Conservation (phyloP, 1,284 basidiomycete genomes). For the Acaromyces ingoldii region DNA sequence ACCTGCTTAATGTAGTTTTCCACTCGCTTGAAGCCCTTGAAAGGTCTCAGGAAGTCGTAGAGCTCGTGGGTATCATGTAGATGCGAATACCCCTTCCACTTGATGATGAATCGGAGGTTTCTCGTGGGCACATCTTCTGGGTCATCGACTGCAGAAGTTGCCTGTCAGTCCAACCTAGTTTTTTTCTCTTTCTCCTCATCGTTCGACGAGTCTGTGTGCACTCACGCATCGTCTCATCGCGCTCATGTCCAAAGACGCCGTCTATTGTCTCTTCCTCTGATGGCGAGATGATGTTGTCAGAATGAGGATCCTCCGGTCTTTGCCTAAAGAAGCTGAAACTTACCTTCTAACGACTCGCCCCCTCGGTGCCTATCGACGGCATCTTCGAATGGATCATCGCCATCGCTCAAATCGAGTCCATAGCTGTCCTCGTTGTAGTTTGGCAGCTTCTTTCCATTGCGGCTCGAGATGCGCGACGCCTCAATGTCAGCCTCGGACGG, state of each 20-base stretch:
- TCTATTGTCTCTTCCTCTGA: constrained; percentile 52
- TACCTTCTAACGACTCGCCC: neutral
- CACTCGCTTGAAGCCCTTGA: constrained; percentile 89
- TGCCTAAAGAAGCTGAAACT: no score
- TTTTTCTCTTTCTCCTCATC: neutral
- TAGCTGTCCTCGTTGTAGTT: constrained; percentile 51
- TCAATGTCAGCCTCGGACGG: constrained; percentile 17
- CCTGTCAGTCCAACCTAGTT: no score
- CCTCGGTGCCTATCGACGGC: constrained; percentile 23
- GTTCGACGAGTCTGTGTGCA: neutral
- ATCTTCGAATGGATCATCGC: constrained; percentile 48
- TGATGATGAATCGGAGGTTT: constrained; percentile 54
- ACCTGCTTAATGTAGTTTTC: constrained; percentile 97
- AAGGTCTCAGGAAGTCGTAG: constrained; percentile 82
- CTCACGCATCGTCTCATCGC: constrained; percentile 34
- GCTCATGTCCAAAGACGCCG: constrained; percentile 53
- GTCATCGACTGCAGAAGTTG: constrained; percentile 42
- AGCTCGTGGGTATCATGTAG: constrained; percentile 87
- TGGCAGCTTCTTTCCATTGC: constrained; percentile 37
- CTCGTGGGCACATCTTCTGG: constrained; percentile 50
- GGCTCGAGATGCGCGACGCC: constrained; percentile 36
- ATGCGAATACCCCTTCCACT: constrained; percentile 54
- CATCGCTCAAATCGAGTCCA: constrained; percentile 35
- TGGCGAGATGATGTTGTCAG: no score
- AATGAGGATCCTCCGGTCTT: no score